Percentiles rank a stretch among this genome's conserved stretches.
phyloP scores from a whole-genome alignment of 805 yeast genomes.

The Saccharomycopsis guyanensis region DNA sequence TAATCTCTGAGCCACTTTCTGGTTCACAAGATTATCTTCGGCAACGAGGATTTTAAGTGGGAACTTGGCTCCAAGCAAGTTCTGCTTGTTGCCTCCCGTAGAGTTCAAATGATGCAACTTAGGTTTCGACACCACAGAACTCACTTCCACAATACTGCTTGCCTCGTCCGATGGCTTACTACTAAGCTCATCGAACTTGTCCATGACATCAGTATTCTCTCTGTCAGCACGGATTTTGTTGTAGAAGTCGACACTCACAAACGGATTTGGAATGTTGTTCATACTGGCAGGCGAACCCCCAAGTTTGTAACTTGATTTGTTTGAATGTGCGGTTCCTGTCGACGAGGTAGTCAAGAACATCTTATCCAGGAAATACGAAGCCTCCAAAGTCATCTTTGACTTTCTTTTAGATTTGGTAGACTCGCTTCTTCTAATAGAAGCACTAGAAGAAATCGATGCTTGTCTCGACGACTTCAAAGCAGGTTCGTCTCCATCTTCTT shows the following conservation, averaged over 20 bases:
- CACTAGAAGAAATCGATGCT: conserved; percentile 7
- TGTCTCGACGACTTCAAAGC: background rate
- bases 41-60: conserved; percentile 64
- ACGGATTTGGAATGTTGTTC: conserved; percentile 12
- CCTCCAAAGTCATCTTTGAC: background rate
- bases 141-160: background rate
- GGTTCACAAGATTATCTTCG: conserved; percentile 90
- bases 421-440: conserved; percentile 11
- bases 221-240: background rate
- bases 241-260: conserved; percentile 1
- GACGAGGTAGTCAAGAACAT: conserved; percentile 14
- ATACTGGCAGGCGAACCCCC: conserved; percentile 7
- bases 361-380: conserved; percentile 11
- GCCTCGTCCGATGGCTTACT: background rate
- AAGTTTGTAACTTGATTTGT: background rate
- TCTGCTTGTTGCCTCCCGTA: conserved; percentile 23
- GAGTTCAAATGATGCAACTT: background rate
- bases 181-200: background rate
- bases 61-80: conserved; percentile 12
- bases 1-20: conserved; percentile 89
- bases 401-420: conserved; percentile 12
- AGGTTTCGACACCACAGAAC: background rate
- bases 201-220: background rate
- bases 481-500: background rate
- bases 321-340: conserved; percentile 19